Conservation (phyloP, 257 asterid genomes). For the Plantago elongata region DNA sequence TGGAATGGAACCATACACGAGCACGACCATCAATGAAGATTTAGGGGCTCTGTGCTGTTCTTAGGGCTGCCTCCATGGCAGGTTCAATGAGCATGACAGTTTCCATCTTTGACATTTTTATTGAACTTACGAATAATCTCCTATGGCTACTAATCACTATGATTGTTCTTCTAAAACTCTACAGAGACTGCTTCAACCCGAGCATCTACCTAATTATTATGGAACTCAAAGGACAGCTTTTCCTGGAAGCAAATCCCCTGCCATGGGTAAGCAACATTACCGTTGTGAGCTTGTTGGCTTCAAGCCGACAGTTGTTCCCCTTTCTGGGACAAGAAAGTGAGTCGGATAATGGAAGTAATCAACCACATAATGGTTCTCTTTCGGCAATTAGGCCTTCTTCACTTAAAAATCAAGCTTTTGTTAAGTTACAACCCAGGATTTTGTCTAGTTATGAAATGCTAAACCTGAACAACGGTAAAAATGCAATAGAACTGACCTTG, state of each 20-base stretch:
- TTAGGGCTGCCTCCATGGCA: conserved; percentile 92
- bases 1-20: conserved; percentile 66
- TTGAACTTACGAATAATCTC: conserved; percentile 89
- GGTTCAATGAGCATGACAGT: conserved; percentile 98
- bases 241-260: conserved; percentile 79
- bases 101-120: conserved; percentile 83
- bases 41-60: conserved; percentile 75
- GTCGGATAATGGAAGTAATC: conserved; percentile 61
- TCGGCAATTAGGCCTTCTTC: conserved; percentile 81
- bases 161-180: conserved; percentile 74
- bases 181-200: conserved; percentile 89
- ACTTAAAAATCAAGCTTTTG: conserved; percentile 72
- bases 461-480: not conserved
- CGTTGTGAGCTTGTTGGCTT: conserved; percentile 70
- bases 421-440: conserved; percentile 34
- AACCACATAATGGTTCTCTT: conserved; percentile 74
- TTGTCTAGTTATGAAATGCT: conserved; percentile 3
- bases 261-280: conserved; percentile 92
- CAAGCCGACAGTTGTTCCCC: conserved; percentile 58
- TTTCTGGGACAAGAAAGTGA: conserved; percentile 73
- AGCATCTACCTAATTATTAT: conserved; percentile 81
- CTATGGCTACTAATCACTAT: conserved; percentile 81
- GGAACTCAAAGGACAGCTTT: conserved; percentile 82
- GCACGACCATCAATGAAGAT: conserved; percentile 51
- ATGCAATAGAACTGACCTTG: conserved; percentile 20